Percentiles rank a stretch among this genome's conserved stretches.
Evolutionary conservation across 148 eudicot genomes (phyloP).

Genomic region (Camellia granthamiana): DNA sequence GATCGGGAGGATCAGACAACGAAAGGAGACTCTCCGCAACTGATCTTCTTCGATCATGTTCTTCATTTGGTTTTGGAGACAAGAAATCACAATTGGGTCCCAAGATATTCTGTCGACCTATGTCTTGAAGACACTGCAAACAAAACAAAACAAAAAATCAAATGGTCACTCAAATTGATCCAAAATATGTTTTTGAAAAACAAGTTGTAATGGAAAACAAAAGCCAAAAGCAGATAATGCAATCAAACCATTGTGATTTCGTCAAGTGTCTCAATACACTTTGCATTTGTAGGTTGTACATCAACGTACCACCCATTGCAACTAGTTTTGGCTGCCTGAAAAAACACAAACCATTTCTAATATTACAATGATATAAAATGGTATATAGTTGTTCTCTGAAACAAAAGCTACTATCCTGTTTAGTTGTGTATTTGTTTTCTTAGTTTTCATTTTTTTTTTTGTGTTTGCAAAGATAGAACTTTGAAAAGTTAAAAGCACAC

Average conservation of each 20-base stretch:
- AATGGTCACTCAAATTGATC: too few relatives aligned
- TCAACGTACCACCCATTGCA: constrained; percentile 20
- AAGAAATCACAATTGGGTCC: constrained; percentile 11
- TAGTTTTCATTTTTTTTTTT: too few relatives aligned
- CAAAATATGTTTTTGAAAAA: not conserved
- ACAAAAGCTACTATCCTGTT: too few relatives aligned
- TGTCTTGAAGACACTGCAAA: constrained; percentile 7
- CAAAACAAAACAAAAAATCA: not conserved
- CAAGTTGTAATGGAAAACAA: not conserved
- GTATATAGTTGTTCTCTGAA: too few relatives aligned
- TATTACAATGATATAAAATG: not conserved
- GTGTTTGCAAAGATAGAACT: too few relatives aligned
- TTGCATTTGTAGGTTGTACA: constrained; percentile 7
- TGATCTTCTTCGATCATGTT: not conserved
- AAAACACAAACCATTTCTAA: not conserved
- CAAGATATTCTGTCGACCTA: constrained; percentile 14
- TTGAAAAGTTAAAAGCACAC: too few relatives aligned
- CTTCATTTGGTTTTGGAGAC: constrained; percentile 5
- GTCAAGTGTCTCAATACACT: constrained; percentile 13
- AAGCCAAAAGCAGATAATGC: not conserved
- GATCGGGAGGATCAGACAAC: not conserved
- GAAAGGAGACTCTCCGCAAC: not conserved
- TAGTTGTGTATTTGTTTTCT: too few relatives aligned
- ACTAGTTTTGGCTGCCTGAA: constrained; percentile 14
- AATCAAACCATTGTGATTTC: constrained; percentile 2